phyloP scores from a whole-genome alignment of 345 rosid species.

The Corchorus olitorius region DNA sequence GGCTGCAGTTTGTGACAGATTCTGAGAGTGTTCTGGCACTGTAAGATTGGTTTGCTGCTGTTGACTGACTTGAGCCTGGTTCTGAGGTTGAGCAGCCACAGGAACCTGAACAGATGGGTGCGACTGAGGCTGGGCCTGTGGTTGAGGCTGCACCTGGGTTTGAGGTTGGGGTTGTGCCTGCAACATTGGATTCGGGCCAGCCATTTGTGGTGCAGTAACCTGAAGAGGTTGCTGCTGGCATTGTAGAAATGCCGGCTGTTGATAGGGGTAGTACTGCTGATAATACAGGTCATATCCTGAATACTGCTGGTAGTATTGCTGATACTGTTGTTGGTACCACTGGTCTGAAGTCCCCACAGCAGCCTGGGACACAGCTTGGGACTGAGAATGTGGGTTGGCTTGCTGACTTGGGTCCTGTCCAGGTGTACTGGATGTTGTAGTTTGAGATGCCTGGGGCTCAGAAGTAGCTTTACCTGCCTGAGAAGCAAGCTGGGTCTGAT shows the following conservation, averaged over 20 bases:
- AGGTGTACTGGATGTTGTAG: conserved; percentile 32
- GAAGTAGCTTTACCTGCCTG: conserved; percentile 40
- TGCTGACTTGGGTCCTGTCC: conserved; percentile 42
- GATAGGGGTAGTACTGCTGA: conserved; percentile 62
- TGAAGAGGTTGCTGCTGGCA: conserved; percentile 44
- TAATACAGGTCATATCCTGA: conserved; percentile 54
- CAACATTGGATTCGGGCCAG: conserved; percentile 24
- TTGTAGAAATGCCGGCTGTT: conserved; percentile 47
- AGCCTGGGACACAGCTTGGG: conserved; percentile 44
- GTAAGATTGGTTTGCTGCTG: conserved; percentile 36
- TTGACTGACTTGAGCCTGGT: conserved; percentile 33
- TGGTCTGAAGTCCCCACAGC: conserved; percentile 48
- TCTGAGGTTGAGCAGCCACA: conserved; percentile 43
- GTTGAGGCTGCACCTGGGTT: conserved; percentile 23
- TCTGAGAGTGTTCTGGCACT: conserved; percentile 33
- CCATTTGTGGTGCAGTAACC: conserved; percentile 27
- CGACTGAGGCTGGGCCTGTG: conserved; percentile 31
- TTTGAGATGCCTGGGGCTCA: conserved; percentile 46
- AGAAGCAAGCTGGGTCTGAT: conserved; percentile 41
- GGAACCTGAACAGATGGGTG: conserved; percentile 35
- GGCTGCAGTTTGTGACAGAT: conserved; percentile 26
- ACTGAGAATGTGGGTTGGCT: conserved; percentile 33
- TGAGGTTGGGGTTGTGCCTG: conserved; percentile 38
- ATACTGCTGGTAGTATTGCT: conserved; percentile 73
- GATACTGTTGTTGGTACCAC: conserved; percentile 70